Evolutionary conservation across 2,329 filamentous ascomycete genomes (phyloP), one percentile per base, ranked within the genome.

Genomic region (Chrysosporium queenslandicum): DNA sequence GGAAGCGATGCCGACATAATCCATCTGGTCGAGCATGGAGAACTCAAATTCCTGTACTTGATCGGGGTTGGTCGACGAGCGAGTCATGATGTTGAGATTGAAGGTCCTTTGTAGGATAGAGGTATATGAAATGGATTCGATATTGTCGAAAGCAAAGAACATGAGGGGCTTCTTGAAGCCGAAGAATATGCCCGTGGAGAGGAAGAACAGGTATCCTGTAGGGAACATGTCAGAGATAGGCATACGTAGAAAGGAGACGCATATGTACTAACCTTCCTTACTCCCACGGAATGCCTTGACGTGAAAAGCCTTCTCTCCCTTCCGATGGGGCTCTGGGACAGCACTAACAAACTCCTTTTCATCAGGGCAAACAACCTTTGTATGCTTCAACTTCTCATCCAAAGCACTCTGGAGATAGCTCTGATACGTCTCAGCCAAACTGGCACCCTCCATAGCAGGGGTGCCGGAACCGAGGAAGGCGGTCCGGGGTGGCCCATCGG

Each of bases 121-220:
- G 3, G 80, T 83, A 67, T 83, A 84, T 36, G 77, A 80, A 42
- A 82, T 75, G 20, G 76, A 77, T 48, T 78, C 77, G 53, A 84
- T 73, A 32, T 71, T 69, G 45, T 76, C 73, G 55, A 83, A 81
- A 7, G 79, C 73, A 61, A 83, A 82, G 67, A 79, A 83, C 7
- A 77, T 64, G 21, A 84, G 68, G 0, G 81, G 81, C 60, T 83
- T 84, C 61, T 82, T 83, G 71, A 82, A 83, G 37, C 77, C 80
- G 61, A 78, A 83, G 37, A 83, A 64, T 45, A 84, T 78, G 29
- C 81, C 81, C 7, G 72, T 75, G 18, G 76, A 72, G 9, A 82
- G 73, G 63, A 83, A 77, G 69, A 81, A 83, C 12, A 84, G 71
- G 60, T 79, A 83, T 36, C 80, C 79, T 81, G 54, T 23, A 34